A percentile compares a stretch with the other conserved stretches of the same genome.
phyloP scores from a whole-genome alignment of 371 early-diverging fungal genomes.

The Blakeslea trispora region DNA sequence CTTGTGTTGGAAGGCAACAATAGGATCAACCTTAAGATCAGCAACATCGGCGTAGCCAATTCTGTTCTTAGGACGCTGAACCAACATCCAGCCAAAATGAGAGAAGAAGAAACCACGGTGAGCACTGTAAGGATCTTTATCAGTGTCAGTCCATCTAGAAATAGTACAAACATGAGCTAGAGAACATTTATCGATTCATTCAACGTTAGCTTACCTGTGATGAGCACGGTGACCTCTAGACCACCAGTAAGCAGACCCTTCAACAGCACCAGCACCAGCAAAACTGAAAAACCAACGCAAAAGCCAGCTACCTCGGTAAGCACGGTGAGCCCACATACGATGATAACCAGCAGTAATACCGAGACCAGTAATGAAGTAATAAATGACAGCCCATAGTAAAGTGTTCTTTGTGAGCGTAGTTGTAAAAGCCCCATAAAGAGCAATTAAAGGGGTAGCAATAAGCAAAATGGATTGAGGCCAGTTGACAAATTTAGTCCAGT shows the following conservation, averaged over 20 bases:
- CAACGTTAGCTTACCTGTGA: slow-evolving; percentile 66
- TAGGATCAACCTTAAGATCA: slow-evolving; percentile 79
- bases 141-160: slow-evolving; percentile 79
- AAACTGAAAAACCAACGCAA: slow-evolving; percentile 65
- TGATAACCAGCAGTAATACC: slow-evolving; percentile 95
- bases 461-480: slow-evolving; percentile 82
- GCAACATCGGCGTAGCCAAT: slow-evolving; percentile 84
- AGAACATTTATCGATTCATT: no score
- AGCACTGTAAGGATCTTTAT: slow-evolving; percentile 89
- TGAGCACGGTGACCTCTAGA: slow-evolving; percentile 87
- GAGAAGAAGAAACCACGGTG: slow-evolving; percentile 84
- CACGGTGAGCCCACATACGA: slow-evolving; percentile 79
- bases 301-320: slow-evolving; percentile 66
- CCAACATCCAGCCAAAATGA: slow-evolving; percentile 92
- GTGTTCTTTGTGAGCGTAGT: slow-evolving; percentile 72
- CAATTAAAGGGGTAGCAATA: slow-evolving; percentile 75
- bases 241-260: slow-evolving; percentile 89
- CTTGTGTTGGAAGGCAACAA: slow-evolving; percentile 84
- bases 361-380: slow-evolving; percentile 84
- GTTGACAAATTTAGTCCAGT: slow-evolving; percentile 68
- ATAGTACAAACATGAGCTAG: no score
- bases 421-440: slow-evolving; percentile 77
- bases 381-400: slow-evolving; percentile 70
- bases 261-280: slow-evolving; percentile 75
- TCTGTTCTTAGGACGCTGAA: slow-evolving; percentile 69